These are phyloP conservation scores for Amanita molliuscula DNA, from an alignment of 768 basidiomycete species.

Conservation along the genomic window DNA sequence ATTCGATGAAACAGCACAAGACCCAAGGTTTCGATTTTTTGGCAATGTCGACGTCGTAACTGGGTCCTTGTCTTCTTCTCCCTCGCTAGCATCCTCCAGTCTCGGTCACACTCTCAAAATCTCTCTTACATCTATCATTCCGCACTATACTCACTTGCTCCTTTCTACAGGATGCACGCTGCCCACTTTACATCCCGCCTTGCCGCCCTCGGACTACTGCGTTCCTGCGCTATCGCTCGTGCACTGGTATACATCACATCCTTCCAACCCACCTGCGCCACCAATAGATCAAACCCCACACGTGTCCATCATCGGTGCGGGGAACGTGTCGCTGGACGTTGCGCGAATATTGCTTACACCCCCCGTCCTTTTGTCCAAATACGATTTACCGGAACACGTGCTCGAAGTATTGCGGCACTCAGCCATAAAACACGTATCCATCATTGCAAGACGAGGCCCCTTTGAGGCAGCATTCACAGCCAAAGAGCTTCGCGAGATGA, in stretches of 20 bases:
- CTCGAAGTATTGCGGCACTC: slow-evolving; percentile 57
- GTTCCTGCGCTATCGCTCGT: slow-evolving; percentile 77
- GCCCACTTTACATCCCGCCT: slow-evolving; percentile 44
- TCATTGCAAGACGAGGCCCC: slow-evolving; percentile 80
- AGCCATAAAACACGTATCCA: slow-evolving; percentile 64
- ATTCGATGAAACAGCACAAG: slow-evolving; percentile 75
- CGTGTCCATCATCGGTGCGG: slow-evolving; percentile 84
- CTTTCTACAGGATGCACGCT: slow-evolving; percentile 81
- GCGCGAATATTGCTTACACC: slow-evolving; percentile 82
- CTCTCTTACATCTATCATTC: slow-evolving; percentile 48
- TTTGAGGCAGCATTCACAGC: slow-evolving; percentile 84
- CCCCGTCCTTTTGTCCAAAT: slow-evolving; percentile 46
- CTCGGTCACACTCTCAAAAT: slow-evolving; percentile 45
- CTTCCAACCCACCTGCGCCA: slow-evolving; percentile 48
- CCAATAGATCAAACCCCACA: slow-evolving; percentile 56
- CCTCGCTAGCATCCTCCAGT: background rate
- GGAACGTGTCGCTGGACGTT: slow-evolving; percentile 90
- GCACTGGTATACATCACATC: slow-evolving; percentile 95
- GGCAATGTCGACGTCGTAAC: slow-evolving; percentile 71
- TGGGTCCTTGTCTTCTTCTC: slow-evolving; percentile 11
- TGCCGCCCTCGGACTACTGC: slow-evolving; percentile 35
- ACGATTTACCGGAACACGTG: slow-evolving; percentile 73
- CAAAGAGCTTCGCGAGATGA: slow-evolving; percentile 88
- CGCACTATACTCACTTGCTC: slow-evolving; percentile 77
- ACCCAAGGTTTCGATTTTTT: slow-evolving; percentile 79